Evolutionary conservation across 1,284 basidiomycete genomes (phyloP), one percentile per base, ranked within the genome.

Genomic region (Lentinula novae-zelandiae): DNA sequence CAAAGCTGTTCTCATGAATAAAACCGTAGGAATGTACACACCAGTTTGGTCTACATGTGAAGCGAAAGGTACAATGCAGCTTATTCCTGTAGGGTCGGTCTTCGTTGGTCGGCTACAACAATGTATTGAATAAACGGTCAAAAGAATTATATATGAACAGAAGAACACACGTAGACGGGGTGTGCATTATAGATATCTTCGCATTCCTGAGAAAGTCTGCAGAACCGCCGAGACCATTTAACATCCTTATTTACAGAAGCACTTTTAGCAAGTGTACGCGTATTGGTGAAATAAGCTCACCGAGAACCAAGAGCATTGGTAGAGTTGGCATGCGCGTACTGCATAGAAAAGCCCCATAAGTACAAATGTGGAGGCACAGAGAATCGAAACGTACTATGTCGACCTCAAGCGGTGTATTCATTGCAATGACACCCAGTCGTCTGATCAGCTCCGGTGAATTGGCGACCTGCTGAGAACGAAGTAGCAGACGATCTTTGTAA

Each of bases 401-500:
- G 5, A 82, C 78, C 67, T 82, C 81, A 8, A 82, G 70, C 0
- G 81, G 80, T 0, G 81, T 82, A 66, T 83, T 82, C 79, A 82
- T 82, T 1, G 80, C 80, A 42, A 81, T 81, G 57, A 82, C 71
- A 62, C 81, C 81, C 12, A 82, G 70, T 0, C 81, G 72, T 15
- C 81, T 71, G 60, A 82, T 81, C 58, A 82, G 73, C 64, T 83
- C 81, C 1, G 81, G 80, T 1, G 80, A 76, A 67, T 82, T 83
- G 58, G 80, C 80, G 3, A 82, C 78, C 67, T 82, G 80, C 64
- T 83, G 81, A 3, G 81, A 81, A n/a, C 80, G 79, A 3, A 83
- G 75, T 5, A 82, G 72, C 0, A 83, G 75, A 8, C 77, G 70
- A 65, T 81, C 75, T 64, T 79, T 77, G 71, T 83, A 83, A n/a